Base-by-base conservation (phyloP, 1,284 basidiomycete species). In the Cryptococcus sp. region DNA sequence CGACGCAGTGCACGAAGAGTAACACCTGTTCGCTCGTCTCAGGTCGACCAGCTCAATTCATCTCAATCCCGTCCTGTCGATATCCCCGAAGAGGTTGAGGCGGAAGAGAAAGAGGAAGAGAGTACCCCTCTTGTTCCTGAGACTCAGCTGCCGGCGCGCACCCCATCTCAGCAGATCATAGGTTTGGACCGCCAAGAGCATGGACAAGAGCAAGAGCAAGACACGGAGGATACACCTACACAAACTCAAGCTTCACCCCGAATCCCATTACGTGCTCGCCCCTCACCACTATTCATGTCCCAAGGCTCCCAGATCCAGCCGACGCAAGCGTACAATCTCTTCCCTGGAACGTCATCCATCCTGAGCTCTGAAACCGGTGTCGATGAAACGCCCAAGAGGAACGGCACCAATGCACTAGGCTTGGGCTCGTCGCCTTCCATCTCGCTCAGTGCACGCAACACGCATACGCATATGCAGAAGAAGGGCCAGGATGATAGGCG, bases 221-320 rank as follows among this genome's bases (percentile, higher is more conserved):
- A n/a, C 23, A 13, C 22, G 19, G 44, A 6, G 42, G 45, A 17
- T 40, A 47, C 27, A 42, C 42, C 10, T 31, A 50, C 42, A 5
- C 53, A 53, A 40, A 58, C 64, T 10, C 68, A 62, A 47, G 25
- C 25, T 25, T 64, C 61, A 3, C 25, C 41, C 11, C 56, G 45
- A 27, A 27, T 31, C 17, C 38, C 48, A 31, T 41, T 19, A 47
- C 22, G 45, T 53, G 48, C 41, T 5, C 40, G 47, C 2, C 56
- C 55, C 22, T 57, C 57, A 31, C 66, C 65, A 5, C 59, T 72
- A 11, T 72, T 72, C 66, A 62, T 69, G 61, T 59, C 69, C 3
- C 66, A 67, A 40, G 61, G 62, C 17, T 65, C 66, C 10, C 71
- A 68, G 44, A 39, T 61, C 3, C 63, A 60, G 4, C 62, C 61